Base-by-base conservation (phyloP, 768 basidiomycete genomes). In the Lepiota venenata region DNA sequence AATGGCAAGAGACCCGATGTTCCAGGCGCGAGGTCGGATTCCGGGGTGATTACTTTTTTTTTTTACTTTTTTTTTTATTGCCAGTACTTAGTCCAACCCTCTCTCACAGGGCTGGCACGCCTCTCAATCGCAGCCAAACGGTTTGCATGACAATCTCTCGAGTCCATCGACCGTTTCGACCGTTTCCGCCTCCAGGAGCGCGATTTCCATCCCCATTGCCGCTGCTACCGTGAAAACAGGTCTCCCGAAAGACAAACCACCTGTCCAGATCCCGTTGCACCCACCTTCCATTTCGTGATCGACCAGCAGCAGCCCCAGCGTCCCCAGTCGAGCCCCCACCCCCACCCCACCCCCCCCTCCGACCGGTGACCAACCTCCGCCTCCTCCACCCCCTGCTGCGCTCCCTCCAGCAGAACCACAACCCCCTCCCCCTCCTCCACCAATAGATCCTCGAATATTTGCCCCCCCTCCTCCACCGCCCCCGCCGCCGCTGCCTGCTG, bases 1-100 rank as follows among this genome's bases (percentile, higher is more conserved):
- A 74, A 73, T 51, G 72, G 72, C 39, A 75, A 71, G 69, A 68
- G 66, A 32, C 57, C 65, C 53, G 69, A 64, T 58, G 63, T 52
- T 29, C 47, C 46, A 54, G 35, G 56, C 41, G 50, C 38, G 6
- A 50, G 60, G 48, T 45, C 60, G 38, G 56, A 32, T 50, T 51
- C 63, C 42, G 57, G 56, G 47, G 71, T 73, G 61, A 61, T 57
- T 60, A 56, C 35, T 25, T 40, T 25, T 48, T 56, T 61, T 55
- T 55, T 61, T 63, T 46, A n/a, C n/a, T n/a, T n/a, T n/a, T n/a
- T 37, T 38, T 57, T 25, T 49, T 55, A 50, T 62, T 61, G 59
- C 58, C 62, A 48, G 58, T 58, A 63, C 60, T 52, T 47, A 46
- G n/a, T n/a, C 56, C 15, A 36, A 50, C 48, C 42, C 49, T 60